Percentiles rank a stretch among this genome's conserved stretches.
These are phyloP conservation scores for Austropuccinia psidii DNA, from an alignment of 1,284 basidiomycete species.

Conservation along the genomic window DNA sequence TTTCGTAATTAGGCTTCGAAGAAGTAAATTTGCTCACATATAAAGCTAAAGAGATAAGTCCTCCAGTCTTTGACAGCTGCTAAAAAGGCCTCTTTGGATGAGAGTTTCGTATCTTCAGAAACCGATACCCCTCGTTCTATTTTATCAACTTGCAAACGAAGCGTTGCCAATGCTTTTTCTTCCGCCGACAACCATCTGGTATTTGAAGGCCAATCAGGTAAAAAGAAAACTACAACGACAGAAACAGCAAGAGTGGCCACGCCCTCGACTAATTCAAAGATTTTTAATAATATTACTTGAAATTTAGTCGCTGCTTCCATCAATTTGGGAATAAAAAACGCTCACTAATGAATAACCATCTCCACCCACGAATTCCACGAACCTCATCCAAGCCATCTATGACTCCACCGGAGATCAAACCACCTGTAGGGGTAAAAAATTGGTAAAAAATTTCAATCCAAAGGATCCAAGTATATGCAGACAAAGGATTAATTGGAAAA, in stretches of 20 bases:
- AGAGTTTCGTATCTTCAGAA: constrained; percentile 40
- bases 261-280: constrained; percentile 32
- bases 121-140: constrained; percentile 43
- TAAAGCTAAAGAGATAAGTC: constrained; percentile 45
- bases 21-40: constrained; percentile 46
- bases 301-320: too few relatives aligned
- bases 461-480: background rate
- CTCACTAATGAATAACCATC: constrained; percentile 44
- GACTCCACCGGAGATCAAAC: constrained; percentile 42
- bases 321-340: too few relatives aligned
- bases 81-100: constrained; percentile 44
- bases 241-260: constrained; percentile 14
- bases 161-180: constrained; percentile 50
- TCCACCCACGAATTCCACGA: constrained; percentile 38
- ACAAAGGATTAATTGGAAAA: background rate
- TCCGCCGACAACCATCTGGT: constrained; percentile 50
- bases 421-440: constrained; percentile 8
- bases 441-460: background rate
- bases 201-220: constrained; percentile 49
- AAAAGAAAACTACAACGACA: constrained; percentile 44
- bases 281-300: too few relatives aligned
- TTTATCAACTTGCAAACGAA: constrained; percentile 49
- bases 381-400: constrained; percentile 39
- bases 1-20: too few relatives aligned
- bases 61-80: constrained; percentile 45